Evolutionary conservation across 495 filamentous ascomycete species (phyloP).

Genomic region (Evernia prunastri): DNA sequence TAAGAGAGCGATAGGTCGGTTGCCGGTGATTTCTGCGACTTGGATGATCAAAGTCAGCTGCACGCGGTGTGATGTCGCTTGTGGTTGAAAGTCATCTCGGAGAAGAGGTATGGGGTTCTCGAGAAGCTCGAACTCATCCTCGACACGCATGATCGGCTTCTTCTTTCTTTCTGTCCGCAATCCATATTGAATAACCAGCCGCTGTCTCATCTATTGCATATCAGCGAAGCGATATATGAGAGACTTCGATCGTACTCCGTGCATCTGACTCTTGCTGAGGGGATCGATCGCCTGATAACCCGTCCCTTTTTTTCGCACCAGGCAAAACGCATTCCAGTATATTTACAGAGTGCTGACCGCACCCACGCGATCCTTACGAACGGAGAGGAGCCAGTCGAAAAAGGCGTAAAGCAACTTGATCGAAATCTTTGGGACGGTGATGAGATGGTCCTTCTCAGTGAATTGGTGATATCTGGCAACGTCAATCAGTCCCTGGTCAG

Average conservation of each 20-base stretch:
- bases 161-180: slow-evolving; percentile 11
- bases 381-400: slow-evolving; percentile 12
- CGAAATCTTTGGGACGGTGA: slow-evolving; percentile 10
- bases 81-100: slow-evolving; percentile 2
- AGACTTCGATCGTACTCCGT: neutral
- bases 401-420: slow-evolving; percentile 17
- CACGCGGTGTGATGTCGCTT: slow-evolving; percentile 10
- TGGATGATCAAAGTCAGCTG: slow-evolving; percentile 16
- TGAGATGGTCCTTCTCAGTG: slow-evolving; percentile 14
- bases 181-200: slow-evolving; percentile 1
- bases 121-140: slow-evolving; percentile 14
- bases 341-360: slow-evolving; percentile 10
- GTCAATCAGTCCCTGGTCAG: slow-evolving; percentile 8
- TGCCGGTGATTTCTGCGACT: slow-evolving; percentile 11
- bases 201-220: slow-evolving; percentile 8
- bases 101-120: slow-evolving; percentile 13
- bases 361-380: slow-evolving; percentile 4
- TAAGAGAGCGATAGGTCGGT: slow-evolving; percentile 12
- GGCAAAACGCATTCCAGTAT: slow-evolving; percentile 14
- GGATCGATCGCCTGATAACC: slow-evolving; percentile 8
- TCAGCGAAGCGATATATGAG: no score
- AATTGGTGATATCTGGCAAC: slow-evolving; percentile 11
- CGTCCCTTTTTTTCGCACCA: slow-evolving; percentile 7
- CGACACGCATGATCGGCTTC: slow-evolving; percentile 8
- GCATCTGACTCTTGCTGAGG: slow-evolving; percentile 15